Conservation (phyloP, 2,329 filamentous ascomycete species). For the Cladophialophora carrionii region DNA sequence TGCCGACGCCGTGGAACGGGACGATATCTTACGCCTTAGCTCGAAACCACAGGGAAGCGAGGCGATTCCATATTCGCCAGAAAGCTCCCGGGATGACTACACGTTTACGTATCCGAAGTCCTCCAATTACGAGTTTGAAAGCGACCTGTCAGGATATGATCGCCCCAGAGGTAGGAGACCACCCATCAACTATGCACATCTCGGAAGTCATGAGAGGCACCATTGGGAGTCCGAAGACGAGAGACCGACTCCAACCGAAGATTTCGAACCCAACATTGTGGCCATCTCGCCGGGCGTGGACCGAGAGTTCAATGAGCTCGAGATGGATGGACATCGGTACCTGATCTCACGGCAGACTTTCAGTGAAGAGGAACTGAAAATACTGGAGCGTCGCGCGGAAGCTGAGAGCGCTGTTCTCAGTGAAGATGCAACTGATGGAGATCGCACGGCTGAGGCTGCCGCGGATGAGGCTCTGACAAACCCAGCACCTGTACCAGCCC, state of each 20-base stretch:
- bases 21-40: conserved; percentile 37
- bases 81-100: conserved; percentile 38
- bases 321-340: conserved; percentile 36
- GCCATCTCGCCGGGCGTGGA: conserved; percentile 32
- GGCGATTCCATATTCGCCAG: conserved; percentile 33
- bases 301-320: conserved; percentile 35
- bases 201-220: conserved; percentile 30
- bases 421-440: not conserved
- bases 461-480: not conserved
- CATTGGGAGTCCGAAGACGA: conserved; percentile 29
- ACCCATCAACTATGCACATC: conserved; percentile 33
- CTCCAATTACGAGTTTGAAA: conserved; percentile 38
- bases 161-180: conserved; percentile 34
- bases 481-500: not conserved
- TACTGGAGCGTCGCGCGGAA: conserved; percentile 23
- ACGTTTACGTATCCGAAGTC: conserved; percentile 39
- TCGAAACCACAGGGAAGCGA: conserved; percentile 19
- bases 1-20: conserved; percentile 37
- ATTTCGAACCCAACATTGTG: conserved; percentile 36
- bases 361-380: conserved; percentile 33
- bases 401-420: conserved; percentile 1
- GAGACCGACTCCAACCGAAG: conserved; percentile 20
- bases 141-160: conserved; percentile 35
- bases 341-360: conserved; percentile 32
- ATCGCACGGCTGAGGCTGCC: not conserved